Conservation (phyloP, 2,329 filamentous ascomycete species). For the Monosporascus sp. region DNA sequence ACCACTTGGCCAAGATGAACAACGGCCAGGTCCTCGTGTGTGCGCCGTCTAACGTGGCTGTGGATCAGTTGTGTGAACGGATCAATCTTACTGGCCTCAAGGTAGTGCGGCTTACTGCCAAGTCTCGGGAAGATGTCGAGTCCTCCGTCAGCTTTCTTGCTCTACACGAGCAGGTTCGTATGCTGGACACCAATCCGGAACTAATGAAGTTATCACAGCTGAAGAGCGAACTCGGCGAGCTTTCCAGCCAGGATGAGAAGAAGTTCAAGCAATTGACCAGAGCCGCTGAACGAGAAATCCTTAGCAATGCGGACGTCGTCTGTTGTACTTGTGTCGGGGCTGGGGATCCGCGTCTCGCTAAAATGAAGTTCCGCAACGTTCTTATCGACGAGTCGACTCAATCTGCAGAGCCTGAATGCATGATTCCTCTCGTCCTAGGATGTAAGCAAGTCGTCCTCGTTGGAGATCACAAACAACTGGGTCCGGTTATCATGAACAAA, state of each 20-base stretch:
- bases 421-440: slow-evolving; percentile 94
- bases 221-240: slow-evolving; percentile 84
- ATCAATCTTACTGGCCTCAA: slow-evolving; percentile 93
- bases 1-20: slow-evolving; percentile 92
- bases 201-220: slow-evolving; percentile 87
- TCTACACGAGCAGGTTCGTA: slow-evolving; percentile 91
- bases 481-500: slow-evolving; percentile 99
- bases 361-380: slow-evolving; percentile 98
- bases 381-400: slow-evolving; percentile 98
- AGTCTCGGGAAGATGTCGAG: slow-evolving; percentile 97
- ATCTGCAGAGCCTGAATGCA: slow-evolving; percentile 95
- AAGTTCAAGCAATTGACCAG: slow-evolving; percentile 95
- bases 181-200: slow-evolving; percentile 95
- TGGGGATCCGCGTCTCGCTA: slow-evolving; percentile 87
- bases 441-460: slow-evolving; percentile 99
- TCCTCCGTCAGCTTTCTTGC: slow-evolving; percentile 96
- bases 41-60: slow-evolving; percentile 95
- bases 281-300: slow-evolving; percentile 88
- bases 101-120: slow-evolving; percentile 95
- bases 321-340: slow-evolving; percentile 98
- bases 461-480: slow-evolving; percentile 95
- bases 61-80: slow-evolving; percentile 95
- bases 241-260: slow-evolving; percentile 96
- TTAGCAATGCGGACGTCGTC: slow-evolving; percentile 93
- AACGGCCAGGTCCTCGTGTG: slow-evolving; percentile 93